Conservation (phyloP, 192 early-diverging fungal species). For the Piromyces finnis region DNA sequence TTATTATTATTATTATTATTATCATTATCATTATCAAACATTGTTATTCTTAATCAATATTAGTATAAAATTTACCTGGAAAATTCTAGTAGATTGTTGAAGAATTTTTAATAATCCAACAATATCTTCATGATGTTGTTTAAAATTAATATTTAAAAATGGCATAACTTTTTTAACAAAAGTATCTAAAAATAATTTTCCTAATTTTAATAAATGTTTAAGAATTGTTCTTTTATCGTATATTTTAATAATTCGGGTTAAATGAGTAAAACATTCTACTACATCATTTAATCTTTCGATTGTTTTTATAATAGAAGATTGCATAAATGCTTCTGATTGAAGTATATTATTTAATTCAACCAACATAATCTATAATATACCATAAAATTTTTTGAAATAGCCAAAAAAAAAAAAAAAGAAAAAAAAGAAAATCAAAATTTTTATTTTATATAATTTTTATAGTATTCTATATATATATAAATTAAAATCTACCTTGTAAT, state of each 20-base stretch:
- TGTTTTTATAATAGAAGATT: neutral
- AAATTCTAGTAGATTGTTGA: neutral
- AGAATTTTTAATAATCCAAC: neutral
- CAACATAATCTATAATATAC: neutral
- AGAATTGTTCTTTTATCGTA: neutral
- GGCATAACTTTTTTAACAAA: neutral
- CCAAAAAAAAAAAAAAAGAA: too few species aligned
- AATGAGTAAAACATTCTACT: neutral
- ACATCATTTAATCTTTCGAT: neutral
- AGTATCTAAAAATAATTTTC: neutral
- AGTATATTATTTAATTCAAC: neutral
- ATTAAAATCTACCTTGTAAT: too few species aligned
- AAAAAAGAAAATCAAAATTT: too few species aligned
- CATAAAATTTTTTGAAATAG: too few species aligned
- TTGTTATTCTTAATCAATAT: too few species aligned
- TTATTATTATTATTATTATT: too few species aligned
- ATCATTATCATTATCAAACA: too few species aligned
- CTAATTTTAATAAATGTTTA: neutral
- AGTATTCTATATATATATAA: too few species aligned
- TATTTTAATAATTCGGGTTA: neutral
- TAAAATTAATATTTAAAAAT: neutral
- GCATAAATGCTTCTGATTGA: neutral
- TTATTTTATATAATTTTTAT: too few species aligned
- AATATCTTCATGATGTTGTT: neutral
- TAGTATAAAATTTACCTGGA: too few species aligned